A percentile compares a stretch with the other conserved stretches of the same genome.
Conservation (phyloP, 345 rosid species). For the Litchi chinensis region DNA sequence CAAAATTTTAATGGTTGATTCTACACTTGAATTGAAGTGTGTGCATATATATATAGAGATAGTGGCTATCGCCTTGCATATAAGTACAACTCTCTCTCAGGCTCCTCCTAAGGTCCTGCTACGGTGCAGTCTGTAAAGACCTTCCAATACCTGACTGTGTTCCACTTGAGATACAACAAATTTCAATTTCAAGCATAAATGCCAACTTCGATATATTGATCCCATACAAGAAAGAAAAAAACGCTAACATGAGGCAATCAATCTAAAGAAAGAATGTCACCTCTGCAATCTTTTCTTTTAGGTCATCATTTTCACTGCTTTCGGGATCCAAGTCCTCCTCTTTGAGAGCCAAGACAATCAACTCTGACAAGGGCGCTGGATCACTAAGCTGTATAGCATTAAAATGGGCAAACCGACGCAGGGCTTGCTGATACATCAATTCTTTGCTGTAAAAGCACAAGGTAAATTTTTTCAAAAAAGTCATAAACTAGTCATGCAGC, state of each 20-base stretch:
- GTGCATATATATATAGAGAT: not conserved
- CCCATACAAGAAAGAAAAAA: constrained; percentile 1
- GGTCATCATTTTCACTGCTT: constrained; percentile 60
- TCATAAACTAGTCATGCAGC: constrained; percentile 4
- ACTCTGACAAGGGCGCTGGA: constrained; percentile 70
- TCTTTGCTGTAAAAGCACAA: constrained; percentile 70
- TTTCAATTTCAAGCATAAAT: not conserved
- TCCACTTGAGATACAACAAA: not conserved
- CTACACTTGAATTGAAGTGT: not conserved
- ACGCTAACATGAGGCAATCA: constrained; percentile 6
- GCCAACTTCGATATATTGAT: not conserved
- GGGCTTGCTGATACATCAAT: constrained; percentile 94
- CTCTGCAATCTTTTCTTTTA: constrained; percentile 83
- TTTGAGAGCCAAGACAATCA: constrained; percentile 81
- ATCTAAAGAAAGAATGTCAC: constrained; percentile 40
- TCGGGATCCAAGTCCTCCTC: constrained; percentile 81
- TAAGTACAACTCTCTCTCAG: not conserved
- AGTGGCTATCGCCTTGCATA: not conserved
- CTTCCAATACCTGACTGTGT: not conserved
- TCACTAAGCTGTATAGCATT: constrained; percentile 86
- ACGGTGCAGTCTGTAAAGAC: not conserved
- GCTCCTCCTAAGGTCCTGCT: not conserved
- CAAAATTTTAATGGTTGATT: not conserved
- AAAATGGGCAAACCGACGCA: constrained; percentile 85
- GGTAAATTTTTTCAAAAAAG: constrained; percentile 1